Conservation (phyloP, 1,284 basidiomycete species). For the Heterobasidion parviporum region DNA sequence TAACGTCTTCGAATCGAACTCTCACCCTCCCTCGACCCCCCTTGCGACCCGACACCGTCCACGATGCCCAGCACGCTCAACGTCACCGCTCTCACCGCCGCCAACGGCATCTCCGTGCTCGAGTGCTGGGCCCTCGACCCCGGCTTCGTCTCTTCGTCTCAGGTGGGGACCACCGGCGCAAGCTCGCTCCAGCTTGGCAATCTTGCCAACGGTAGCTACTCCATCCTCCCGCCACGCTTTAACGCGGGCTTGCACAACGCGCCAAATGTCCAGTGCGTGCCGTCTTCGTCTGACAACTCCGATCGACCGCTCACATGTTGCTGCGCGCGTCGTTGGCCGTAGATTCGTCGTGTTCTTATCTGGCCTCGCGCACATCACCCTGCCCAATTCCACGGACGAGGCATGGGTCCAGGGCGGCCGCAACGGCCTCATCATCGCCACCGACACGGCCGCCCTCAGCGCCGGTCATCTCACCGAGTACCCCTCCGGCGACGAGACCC, state of each 20-base stretch:
- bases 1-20: too few species aligned
- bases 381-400: slow-evolving; percentile 11
- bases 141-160: slow-evolving; percentile 13
- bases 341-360: slow-evolving; percentile 17
- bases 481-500: slow-evolving; percentile 10
- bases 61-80: slow-evolving; percentile 13
- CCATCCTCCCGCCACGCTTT: slow-evolving; percentile 16
- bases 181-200: slow-evolving; percentile 13
- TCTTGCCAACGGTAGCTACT: slow-evolving; percentile 17
- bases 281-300: background rate
- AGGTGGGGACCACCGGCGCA: slow-evolving; percentile 16
- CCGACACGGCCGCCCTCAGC: slow-evolving; percentile 11
- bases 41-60: background rate
- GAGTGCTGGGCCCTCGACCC: slow-evolving; percentile 18
- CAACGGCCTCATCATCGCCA: slow-evolving; percentile 15
- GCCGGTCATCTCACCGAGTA: slow-evolving; percentile 11
- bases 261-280: slow-evolving; percentile 15
- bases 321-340: background rate
- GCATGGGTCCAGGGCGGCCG: slow-evolving; percentile 13
- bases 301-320: background rate
- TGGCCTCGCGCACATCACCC: slow-evolving; percentile 16
- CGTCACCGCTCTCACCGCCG: slow-evolving; percentile 13
- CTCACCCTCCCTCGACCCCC: background rate
- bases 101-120: slow-evolving; percentile 10
- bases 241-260: slow-evolving; percentile 16